A percentile compares a stretch with the other conserved stretches of the same genome.
Conservation (phyloP, 176 grass and related monocot genomes). For the Aegilops longissima region DNA sequence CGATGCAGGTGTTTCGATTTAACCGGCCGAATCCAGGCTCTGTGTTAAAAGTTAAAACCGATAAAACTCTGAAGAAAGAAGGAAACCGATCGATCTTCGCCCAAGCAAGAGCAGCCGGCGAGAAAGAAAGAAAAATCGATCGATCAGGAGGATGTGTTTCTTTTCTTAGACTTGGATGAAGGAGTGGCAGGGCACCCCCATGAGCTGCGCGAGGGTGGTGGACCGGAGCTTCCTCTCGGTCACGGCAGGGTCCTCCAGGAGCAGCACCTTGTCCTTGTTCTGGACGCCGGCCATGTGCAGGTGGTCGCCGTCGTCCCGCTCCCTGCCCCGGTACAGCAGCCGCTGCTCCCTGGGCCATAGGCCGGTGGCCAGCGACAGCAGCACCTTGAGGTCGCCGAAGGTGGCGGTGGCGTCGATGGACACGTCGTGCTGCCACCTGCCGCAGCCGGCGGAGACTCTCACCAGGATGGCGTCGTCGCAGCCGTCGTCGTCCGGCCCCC, state of each 20-base stretch:
- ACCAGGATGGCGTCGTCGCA: too few species aligned
- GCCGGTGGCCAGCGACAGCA: constrained; percentile 58
- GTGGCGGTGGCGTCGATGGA: constrained; percentile 72
- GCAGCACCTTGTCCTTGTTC: constrained; percentile 85
- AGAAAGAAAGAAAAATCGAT: too few species aligned
- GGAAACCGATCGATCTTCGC: not conserved
- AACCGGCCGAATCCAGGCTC: constrained; percentile 1
- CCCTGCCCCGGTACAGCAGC: constrained; percentile 81
- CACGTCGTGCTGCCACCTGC: constrained; percentile 57
- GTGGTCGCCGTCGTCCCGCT: constrained; percentile 76
- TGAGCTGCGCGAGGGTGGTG: constrained; percentile 65
- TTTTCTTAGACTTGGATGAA: constrained; percentile 52
- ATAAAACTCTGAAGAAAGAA: constrained; percentile 22
- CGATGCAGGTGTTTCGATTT: constrained; percentile 9
- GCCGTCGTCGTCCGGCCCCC: constrained; percentile 4
- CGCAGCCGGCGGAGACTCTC: constrained; percentile 50
- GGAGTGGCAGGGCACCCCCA: constrained; percentile 64
- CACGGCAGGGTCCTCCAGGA: constrained; percentile 83
- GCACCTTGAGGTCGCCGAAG: constrained; percentile 78
- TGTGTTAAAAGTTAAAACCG: not conserved
- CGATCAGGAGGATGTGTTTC: not conserved
- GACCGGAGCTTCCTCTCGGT: constrained; percentile 85
- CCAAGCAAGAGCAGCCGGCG: not conserved
- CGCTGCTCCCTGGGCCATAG: constrained; percentile 81
- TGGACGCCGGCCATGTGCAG: constrained; percentile 88